Evolutionary conservation across 106 monocot species (phyloP).

Genomic region (Amphibolis antarctica): DNA sequence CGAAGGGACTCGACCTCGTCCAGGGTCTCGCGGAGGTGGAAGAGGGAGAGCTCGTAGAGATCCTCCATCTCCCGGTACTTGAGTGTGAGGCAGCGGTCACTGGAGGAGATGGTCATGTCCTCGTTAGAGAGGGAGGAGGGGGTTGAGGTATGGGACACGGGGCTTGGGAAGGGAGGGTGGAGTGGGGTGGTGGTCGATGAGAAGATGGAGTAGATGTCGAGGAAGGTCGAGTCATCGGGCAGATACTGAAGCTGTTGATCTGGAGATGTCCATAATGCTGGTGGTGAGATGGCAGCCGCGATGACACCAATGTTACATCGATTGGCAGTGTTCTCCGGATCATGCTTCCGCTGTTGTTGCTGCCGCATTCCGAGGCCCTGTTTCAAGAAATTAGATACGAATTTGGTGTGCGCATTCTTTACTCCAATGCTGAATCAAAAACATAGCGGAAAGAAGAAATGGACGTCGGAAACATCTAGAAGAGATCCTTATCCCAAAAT

Average conservation of each 20-base stretch:
- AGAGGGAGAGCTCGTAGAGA: constrained; percentile 56
- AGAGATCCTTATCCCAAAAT: too few relatives aligned
- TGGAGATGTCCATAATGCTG: background rate
- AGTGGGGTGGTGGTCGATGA: background rate
- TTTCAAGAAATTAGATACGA: background rate
- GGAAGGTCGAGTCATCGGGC: constrained; percentile 1
- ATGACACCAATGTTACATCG: background rate
- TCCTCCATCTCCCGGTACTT: constrained; percentile 50
- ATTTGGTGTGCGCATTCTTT: too few relatives aligned
- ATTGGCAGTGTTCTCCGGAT: background rate
- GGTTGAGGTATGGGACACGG: background rate
- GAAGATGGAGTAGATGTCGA: constrained; percentile 5
- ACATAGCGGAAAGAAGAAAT: background rate
- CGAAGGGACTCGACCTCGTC: constrained; percentile 50
- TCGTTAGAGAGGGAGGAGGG: constrained; percentile 4
- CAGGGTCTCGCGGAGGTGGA: constrained; percentile 45
- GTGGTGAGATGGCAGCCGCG: background rate
- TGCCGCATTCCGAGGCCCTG: background rate
- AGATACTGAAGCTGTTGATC: background rate
- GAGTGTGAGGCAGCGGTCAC: constrained; percentile 42
- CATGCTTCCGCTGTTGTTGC: background rate
- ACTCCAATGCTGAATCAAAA: too few relatives aligned
- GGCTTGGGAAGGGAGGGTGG: background rate
- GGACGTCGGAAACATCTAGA: background rate
- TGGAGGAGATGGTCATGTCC: constrained; percentile 4